Evolutionary conservation across 2,329 filamentous ascomycete species (phyloP).

Genomic region (Plectosphaerella cucumerina): DNA sequence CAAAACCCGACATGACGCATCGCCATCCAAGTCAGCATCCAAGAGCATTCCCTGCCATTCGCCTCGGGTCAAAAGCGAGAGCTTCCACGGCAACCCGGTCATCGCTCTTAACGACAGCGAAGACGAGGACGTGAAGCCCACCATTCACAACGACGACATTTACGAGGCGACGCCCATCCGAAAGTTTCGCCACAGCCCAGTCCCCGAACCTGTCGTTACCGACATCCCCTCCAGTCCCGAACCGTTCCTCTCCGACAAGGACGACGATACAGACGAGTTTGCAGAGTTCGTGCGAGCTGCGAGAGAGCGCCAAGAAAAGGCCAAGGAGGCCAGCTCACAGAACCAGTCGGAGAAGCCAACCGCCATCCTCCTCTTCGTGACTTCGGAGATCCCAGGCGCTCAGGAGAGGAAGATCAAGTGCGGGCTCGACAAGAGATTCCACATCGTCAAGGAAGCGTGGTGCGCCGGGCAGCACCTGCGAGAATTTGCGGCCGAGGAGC

Average conservation of each 20-base stretch:
- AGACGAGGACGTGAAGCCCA: slow-evolving; percentile 7
- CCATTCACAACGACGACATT: slow-evolving; percentile 5
- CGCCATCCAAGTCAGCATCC: slow-evolving; percentile 9
- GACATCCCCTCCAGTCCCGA: not conserved
- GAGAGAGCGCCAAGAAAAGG: slow-evolving; percentile 21
- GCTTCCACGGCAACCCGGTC: slow-evolving; percentile 5
- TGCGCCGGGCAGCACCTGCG: slow-evolving; percentile 52
- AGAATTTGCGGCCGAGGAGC: slow-evolving; percentile 26
- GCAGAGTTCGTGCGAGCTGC: slow-evolving; percentile 41
- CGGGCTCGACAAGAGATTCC: slow-evolving; percentile 63
- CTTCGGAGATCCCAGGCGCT: slow-evolving; percentile 59
- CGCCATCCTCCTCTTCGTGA: slow-evolving; percentile 40
- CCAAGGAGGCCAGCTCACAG: not conserved
- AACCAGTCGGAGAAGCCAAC: slow-evolving; percentile 9
- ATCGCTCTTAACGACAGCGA: slow-evolving; percentile 17
- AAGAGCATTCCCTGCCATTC: slow-evolving; percentile 7
- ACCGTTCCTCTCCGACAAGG: slow-evolving; percentile 11
- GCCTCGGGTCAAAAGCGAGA: slow-evolving; percentile 5
- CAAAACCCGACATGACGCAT: not conserved
- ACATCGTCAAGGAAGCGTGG: slow-evolving; percentile 67
- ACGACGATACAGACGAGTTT: slow-evolving; percentile 36
- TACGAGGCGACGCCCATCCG: slow-evolving; percentile 12
- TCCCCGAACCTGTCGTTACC: slow-evolving; percentile 10
- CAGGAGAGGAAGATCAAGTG: slow-evolving; percentile 55
- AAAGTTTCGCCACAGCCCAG: not conserved